phyloP scores from a whole-genome alignment of 768 basidiomycete species.

The Mrakia gelida region DNA sequence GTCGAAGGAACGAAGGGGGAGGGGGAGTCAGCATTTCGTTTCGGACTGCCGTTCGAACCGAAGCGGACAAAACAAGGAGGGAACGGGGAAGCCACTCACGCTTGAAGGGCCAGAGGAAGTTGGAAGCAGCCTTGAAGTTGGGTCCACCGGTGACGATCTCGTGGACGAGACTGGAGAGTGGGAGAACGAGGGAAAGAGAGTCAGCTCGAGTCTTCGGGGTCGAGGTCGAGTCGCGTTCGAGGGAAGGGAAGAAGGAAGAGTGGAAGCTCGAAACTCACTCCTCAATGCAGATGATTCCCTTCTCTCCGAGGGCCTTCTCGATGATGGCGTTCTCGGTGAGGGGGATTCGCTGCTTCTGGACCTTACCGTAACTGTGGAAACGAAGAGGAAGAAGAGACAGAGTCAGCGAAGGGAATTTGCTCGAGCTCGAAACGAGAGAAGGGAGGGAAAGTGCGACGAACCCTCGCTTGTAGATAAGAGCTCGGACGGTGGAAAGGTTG shows the following conservation, averaged over 20 bases:
- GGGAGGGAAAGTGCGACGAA: not conserved
- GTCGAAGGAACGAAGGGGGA: too few species aligned
- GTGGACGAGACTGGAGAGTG: slow-evolving; percentile 62
- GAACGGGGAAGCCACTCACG: slow-evolving; percentile 36
- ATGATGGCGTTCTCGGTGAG: slow-evolving; percentile 90
- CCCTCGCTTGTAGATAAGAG: slow-evolving; percentile 98
- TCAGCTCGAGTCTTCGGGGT: not conserved
- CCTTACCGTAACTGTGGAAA: slow-evolving; percentile 69
- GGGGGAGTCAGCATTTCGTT: too few species aligned
- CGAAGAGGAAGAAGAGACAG: not conserved
- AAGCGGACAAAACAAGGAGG: too few species aligned
- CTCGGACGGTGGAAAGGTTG: slow-evolving; percentile 93
- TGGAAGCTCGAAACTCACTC: slow-evolving; percentile 16
- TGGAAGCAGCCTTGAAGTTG: slow-evolving; percentile 91
- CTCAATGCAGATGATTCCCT: slow-evolving; percentile 74
- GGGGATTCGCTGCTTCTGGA: slow-evolving; percentile 95
- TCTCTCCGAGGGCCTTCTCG: slow-evolving; percentile 82
- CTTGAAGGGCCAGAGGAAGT: slow-evolving; percentile 99
- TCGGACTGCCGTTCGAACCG: too few species aligned
- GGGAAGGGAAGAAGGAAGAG: not conserved
- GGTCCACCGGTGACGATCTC: slow-evolving; percentile 93
- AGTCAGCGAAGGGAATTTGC: not conserved
- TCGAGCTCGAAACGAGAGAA: not conserved
- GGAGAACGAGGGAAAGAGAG: not conserved
- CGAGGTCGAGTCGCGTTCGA: not conserved